Conservation (phyloP, 345 rosid genomes). For the Mercurialis annua region DNA sequence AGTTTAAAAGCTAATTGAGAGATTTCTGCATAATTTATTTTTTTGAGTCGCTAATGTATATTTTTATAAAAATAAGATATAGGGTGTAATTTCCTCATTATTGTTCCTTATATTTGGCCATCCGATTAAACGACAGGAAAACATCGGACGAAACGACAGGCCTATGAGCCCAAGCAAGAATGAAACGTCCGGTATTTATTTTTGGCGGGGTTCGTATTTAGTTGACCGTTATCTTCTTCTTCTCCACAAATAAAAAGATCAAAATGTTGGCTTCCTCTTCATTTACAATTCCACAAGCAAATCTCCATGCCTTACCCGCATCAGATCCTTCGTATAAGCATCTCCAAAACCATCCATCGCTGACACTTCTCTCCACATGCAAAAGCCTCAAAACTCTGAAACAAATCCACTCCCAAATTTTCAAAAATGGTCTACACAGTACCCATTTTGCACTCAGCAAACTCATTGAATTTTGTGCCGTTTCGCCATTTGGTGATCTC, state of each 20-base stretch:
- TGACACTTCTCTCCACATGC: slow-evolving; percentile 61
- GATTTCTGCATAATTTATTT: too few relatives aligned
- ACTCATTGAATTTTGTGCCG: slow-evolving; percentile 56
- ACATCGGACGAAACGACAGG: too few relatives aligned
- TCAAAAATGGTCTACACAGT: slow-evolving; percentile 72
- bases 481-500: slow-evolving; percentile 57
- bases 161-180: too few relatives aligned
- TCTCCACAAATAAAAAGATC: slow-evolving; percentile 2
- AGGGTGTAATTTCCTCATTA: too few relatives aligned
- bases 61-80: too few relatives aligned
- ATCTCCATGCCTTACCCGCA: slow-evolving; percentile 46
- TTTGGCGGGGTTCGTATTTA: slow-evolving; percentile 11
- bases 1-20: too few relatives aligned
- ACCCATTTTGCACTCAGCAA: slow-evolving; percentile 68
- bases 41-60: too few relatives aligned
- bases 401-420: slow-evolving; percentile 53
- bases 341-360: slow-evolving; percentile 54
- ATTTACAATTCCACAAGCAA: slow-evolving; percentile 22
- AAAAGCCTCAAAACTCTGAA: slow-evolving; percentile 40
- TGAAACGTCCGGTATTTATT: background rate
- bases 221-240: background rate
- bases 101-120: too few relatives aligned
- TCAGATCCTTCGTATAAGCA: slow-evolving; percentile 64
- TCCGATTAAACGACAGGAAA: too few relatives aligned
- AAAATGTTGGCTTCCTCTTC: slow-evolving; percentile 27